Base-by-base conservation (phyloP, 2,329 filamentous ascomycete genomes). In the Xylaria sp. region DNA sequence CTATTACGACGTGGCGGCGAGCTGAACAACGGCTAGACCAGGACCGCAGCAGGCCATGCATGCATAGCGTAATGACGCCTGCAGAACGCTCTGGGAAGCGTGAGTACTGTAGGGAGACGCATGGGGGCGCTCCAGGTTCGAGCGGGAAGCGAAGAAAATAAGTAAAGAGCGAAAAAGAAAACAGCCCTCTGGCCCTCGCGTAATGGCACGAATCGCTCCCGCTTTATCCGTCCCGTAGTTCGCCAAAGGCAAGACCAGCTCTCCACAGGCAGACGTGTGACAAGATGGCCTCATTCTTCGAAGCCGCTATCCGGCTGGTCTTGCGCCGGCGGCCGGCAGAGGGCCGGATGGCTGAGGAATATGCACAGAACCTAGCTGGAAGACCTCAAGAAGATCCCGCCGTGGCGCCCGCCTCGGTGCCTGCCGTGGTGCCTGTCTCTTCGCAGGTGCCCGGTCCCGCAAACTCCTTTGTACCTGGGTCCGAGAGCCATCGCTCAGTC, bases 211-310 rank as follows among this genome's bases (percentile, higher is more conserved):
- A 33, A 33, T 17, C 42, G 36, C 42, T 36, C 28, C 26, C 42
- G 5, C 31, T 53, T 46, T 60, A 61, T 59, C 31, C 4, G 13
- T 13, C 49, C 42, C 26, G 44, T 4, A 26, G 59, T 58, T 36
- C 46, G 36, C 31, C 20, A 17, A 31, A 28, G 28, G 40, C 56
- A 63, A 38, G 26, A 54, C 15, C 26, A 49, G 53, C 44, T 58
- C 23, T 58, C 42, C 20, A 59, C 44, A 51, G 11, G 13, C 26
- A 42, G 54, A 54, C 51, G 46, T 15, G 40, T 20, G 38, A 36
- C 61, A 60, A 46, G 31, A 76, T 76, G 74, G 56, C 71, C n/a
- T 74, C 72, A 7, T 73, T 76, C 57, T 42, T 75, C 61, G 40
- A 40, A 26, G 62, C 74, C n/a, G 59, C 63, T 2, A 15, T 69